These are phyloP conservation scores for Fonsecaea nubica DNA, from an alignment of 2,329 filamentous ascomycete genomes.

Conservation along the genomic window DNA sequence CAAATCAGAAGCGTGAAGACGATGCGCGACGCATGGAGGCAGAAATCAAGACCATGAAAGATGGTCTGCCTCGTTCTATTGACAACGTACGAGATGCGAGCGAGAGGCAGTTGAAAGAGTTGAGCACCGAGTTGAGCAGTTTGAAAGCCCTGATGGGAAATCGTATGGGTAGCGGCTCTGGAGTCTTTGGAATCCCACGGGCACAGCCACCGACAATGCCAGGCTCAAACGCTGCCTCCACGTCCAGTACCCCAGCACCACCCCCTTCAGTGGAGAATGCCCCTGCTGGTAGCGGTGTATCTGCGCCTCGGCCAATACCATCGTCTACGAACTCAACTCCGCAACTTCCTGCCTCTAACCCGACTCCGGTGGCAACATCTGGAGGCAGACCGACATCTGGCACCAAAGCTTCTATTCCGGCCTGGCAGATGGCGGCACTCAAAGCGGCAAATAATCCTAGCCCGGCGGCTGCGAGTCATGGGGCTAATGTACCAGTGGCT, in stretches of 20 bases:
- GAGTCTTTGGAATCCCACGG: slow-evolving; percentile 40
- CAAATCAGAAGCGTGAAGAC: slow-evolving; percentile 81
- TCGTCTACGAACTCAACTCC: slow-evolving; percentile 31
- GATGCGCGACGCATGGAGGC: slow-evolving; percentile 85
- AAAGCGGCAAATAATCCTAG: slow-evolving; percentile 29
- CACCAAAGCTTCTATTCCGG: slow-evolving; percentile 73
- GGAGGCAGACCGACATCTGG: slow-evolving; percentile 22
- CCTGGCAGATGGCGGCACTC: slow-evolving; percentile 77
- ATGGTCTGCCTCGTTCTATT: slow-evolving; percentile 85
- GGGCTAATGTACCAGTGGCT: slow-evolving; percentile 15
- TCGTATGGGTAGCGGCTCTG: slow-evolving; percentile 54
- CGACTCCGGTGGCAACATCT: slow-evolving; percentile 4
- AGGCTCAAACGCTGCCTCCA: slow-evolving; percentile 33
- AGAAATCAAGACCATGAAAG: slow-evolving; percentile 81
- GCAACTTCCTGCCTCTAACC: slow-evolving; percentile 22
- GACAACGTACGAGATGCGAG: slow-evolving; percentile 84
- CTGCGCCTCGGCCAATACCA: slow-evolving; percentile 26
- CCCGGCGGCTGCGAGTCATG: slow-evolving; percentile 12
- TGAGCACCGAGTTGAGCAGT: slow-evolving; percentile 86
- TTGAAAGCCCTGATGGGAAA: slow-evolving; percentile 84
- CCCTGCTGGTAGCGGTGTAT: slow-evolving; percentile 8
- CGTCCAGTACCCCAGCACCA: slow-evolving; percentile 24
- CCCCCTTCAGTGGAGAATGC: slow-evolving; percentile 18
- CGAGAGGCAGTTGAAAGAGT: slow-evolving; percentile 80
- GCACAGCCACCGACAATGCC: slow-evolving; percentile 44